Evolutionary conservation across 2,329 filamentous ascomycete species (phyloP), one percentile per base, ranked within the genome.

Genomic region (Diaporthe sp.): DNA sequence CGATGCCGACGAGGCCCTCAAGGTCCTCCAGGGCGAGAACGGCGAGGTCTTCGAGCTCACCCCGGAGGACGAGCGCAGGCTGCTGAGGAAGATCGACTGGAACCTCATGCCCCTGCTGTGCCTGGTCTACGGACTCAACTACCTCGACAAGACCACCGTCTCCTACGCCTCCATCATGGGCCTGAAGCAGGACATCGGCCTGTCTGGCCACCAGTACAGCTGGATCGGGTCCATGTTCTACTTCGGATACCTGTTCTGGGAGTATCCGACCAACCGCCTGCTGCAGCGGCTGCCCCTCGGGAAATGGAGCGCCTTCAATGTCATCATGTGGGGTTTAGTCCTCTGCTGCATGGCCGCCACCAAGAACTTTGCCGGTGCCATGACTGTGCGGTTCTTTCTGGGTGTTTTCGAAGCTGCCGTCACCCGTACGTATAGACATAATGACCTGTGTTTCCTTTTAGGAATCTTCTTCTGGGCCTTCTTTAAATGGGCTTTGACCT

Each of bases 361-460:
- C 0, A 85, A 87, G 44, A 90, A 90, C 80, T 94, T 91, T 79
- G 84, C 86, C 0, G 90, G 92, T 1, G 90, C 91, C 0, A 87
- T 94, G 31, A 91, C 90, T 0, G 88, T 94, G 47, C 89, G 93
- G 0, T 92, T 94, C 81, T 90, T 94, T 78, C 86, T 94, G 0
- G 93, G 93, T 39, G 86, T 93, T 0, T 93, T 93, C 73, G 93
- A 95, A 81, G 87, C 91, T 0, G 91, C 92, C 0, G 91, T 94
- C 2, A 93, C 91, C 47, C 65, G 65, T 68, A 68, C 9, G 65
- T 68, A 31, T 22, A 28, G 39, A 28, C 25, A 39, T 39, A 2
- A 22, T 25, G 17, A 25, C 22, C n/a, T 17, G 1, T 34, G 2
- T 25, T 28, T 5, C 34, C n/a, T 0, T 53, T 28, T 12, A 10